phyloP scores from a whole-genome alignment of 768 basidiomycete species.

The Infundibulicybe gibba region DNA sequence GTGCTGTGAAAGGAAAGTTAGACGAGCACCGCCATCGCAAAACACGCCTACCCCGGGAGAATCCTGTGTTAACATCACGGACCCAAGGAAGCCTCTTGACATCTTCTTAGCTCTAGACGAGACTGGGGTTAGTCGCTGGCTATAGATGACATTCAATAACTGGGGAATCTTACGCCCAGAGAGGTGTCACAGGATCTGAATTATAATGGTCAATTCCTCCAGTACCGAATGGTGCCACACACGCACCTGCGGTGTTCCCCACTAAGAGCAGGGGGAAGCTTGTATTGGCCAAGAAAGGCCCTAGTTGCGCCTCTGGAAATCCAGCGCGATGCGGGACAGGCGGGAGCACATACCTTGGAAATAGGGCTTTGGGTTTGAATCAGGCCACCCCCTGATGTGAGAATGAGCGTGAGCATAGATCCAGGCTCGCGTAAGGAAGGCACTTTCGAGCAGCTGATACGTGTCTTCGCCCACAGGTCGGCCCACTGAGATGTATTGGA shows the following conservation, averaged over 20 bases:
- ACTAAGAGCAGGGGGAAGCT: too few relatives aligned
- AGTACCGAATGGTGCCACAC: neutral
- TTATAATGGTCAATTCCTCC: neutral
- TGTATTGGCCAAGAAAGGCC: slow-evolving; percentile 23
- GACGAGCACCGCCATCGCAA: neutral
- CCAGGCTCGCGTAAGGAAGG: too few relatives aligned
- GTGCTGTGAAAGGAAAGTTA: slow-evolving; percentile 10
- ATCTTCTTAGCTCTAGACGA: too few relatives aligned
- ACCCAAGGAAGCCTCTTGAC: too few relatives aligned
- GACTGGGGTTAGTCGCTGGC: neutral
- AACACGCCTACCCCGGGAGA: slow-evolving; percentile 30
- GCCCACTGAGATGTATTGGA: slow-evolving; percentile 22
- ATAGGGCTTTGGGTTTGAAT: slow-evolving; percentile 12
- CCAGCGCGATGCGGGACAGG: neutral
- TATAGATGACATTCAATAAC: neutral
- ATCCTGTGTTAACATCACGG: too few relatives aligned
- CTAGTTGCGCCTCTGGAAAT: slow-evolving; percentile 5
- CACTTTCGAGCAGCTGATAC: too few relatives aligned
- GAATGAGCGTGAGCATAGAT: neutral
- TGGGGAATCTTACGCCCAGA: slow-evolving; percentile 16
- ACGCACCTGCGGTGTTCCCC: too few relatives aligned
- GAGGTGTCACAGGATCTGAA: slow-evolving; percentile 21
- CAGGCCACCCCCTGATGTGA: slow-evolving; percentile 17
- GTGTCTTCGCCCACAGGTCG: slow-evolving; percentile 24
- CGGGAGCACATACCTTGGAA: slow-evolving; percentile 15